Conservation (phyloP, 257 asterid species). For the Plantago elongata region DNA sequence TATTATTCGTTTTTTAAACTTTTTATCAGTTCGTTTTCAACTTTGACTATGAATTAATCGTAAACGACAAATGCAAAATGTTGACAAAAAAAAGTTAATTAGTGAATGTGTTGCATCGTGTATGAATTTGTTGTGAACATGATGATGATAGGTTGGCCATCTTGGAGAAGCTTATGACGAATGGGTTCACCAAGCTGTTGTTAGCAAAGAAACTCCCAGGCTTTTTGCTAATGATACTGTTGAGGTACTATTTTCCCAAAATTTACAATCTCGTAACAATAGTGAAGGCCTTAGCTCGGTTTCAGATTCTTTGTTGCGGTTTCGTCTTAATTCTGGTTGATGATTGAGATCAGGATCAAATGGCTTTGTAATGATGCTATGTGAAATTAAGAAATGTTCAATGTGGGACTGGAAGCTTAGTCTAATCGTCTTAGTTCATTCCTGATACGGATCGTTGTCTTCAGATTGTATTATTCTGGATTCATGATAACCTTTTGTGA, state of each 20-base stretch:
- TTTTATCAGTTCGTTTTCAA: too few species aligned
- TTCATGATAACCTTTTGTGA: not conserved
- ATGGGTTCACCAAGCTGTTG: slow-evolving; percentile 73
- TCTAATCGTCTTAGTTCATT: not conserved
- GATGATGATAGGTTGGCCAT: slow-evolving; percentile 58
- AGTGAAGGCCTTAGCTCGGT: not conserved
- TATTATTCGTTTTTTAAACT: too few species aligned
- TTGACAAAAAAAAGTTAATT: too few species aligned
- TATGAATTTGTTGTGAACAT: slow-evolving; percentile 4
- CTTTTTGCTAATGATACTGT: slow-evolving; percentile 38
- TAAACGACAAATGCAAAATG: too few species aligned
- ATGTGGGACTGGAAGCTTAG: not conserved
- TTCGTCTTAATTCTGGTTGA: too few species aligned
- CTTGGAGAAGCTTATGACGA: slow-evolving; percentile 76
- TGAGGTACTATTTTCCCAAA: slow-evolving; percentile 49
- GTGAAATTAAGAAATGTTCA: not conserved
- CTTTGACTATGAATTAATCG: too few species aligned
- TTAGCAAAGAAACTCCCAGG: slow-evolving; percentile 58
- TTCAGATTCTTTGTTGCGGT: not conserved
- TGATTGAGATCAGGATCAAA: too few species aligned
- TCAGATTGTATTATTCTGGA: not conserved
- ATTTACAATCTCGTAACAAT: not conserved
- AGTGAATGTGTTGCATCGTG: not conserved
- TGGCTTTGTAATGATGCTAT: too few species aligned
- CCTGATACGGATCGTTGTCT: not conserved